phyloP scores from a whole-genome alignment of 306 rosid species.

The apple (Malus domestica) region ASM211411v1 NC_041800.1:29553233-29553732 shows the following conservation, averaged over 20 bases:
- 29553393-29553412: conserved; percentile 99
- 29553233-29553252: conserved; percentile 96
- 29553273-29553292: background rate
- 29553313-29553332: conserved; percentile 22
- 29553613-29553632: background rate
- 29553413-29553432: conserved; percentile 98
- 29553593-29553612: conserved; percentile 3
- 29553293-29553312: conserved; percentile 2
- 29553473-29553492: background rate
- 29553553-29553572: background rate
- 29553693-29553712: conserved; percentile 87
- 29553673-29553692: conserved; percentile 90
- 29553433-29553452: conserved; percentile 98
- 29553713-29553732: conserved; percentile 89
- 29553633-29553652: background rate
- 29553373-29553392: conserved; percentile 98
- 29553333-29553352: conserved; percentile 94
- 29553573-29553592: background rate
- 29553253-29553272: conserved; percentile 69
- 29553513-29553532: background rate
- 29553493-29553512: background rate
- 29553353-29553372: conserved; percentile 98
- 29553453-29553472: conserved; percentile 89
- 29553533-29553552: background rate
- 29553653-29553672: conserved; percentile 58